Evolutionary conservation across 73 alveolate genomes (phyloP), one percentile per base, ranked within the genome.

Genomic region (Symbiodinium natans): DNA sequence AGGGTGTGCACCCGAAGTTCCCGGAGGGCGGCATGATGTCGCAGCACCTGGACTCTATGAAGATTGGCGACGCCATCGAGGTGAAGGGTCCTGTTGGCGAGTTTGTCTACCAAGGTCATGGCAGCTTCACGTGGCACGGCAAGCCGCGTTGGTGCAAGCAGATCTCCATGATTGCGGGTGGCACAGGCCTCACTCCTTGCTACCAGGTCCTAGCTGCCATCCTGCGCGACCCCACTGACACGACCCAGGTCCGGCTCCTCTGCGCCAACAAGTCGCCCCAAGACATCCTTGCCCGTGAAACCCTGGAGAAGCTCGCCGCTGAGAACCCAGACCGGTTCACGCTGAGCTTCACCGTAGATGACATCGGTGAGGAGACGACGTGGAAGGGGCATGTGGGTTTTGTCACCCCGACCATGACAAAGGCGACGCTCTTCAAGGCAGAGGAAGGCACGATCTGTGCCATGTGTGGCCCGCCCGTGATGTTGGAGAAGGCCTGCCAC

Each of bases 181-280:
- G 99, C 36, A 99, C 99, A 15, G 99, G 99, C 9, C 95, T 99
- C 86, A 99, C 99, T 15, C 99, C 99, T 48, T 92, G 99, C 99
- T 99, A 92, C 93, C 99, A 99, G 31, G 92, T 87, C 23, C 71
- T 87, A 46, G 39, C 83, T 9, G 94, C 94, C 21, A 63, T 87
- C 52, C 94, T 87, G 34, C 94, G 94, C 15, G 84, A 87, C 23
- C 94, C 94, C 43, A 21, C 33, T 19, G 94, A 87, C 94, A 87
- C 56, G 33, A 85, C 93, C 82, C 43, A 31, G 54, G 93, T 85
- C 1, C 83, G 94, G 36, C 80, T 87, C 46, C 85, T 87, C 27
- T 87, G 21, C 43, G 94, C 94, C 83, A 87, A 87, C 94, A 84
- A 68, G 63, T 56, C 86, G 0, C 94, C 94, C 25, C 68, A 40